Evolutionary conservation across 495 filamentous ascomycete genomes (phyloP).

Genomic region (Sordaria brevicollis): DNA sequence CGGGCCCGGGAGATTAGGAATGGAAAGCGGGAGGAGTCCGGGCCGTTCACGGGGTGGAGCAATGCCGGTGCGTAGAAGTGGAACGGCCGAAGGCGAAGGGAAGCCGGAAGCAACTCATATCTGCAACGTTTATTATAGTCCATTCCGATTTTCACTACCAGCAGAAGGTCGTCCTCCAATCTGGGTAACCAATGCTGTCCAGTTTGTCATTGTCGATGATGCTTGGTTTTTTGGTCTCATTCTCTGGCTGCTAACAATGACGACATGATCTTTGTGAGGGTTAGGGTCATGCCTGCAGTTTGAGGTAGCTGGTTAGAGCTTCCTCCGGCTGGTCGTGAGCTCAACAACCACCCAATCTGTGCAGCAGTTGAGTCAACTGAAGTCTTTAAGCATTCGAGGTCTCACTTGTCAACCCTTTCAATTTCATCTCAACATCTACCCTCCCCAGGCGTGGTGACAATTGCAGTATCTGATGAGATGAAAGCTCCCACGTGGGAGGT

Average conservation of each 20-base stretch:
- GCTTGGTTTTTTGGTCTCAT: background rate
- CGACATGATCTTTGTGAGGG: background rate
- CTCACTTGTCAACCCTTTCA: too few species aligned
- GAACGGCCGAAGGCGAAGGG: background rate
- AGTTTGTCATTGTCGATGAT: background rate
- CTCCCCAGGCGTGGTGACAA: too few species aligned
- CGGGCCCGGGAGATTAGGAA: background rate
- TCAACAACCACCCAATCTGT: too few species aligned
- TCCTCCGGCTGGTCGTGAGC: too few species aligned
- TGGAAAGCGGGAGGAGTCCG: background rate
- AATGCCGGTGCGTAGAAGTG: background rate
- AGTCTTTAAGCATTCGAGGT: too few species aligned
- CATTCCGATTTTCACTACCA: background rate
- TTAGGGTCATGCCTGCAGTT: background rate
- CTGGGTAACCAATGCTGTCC: background rate
- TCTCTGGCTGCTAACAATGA: background rate
- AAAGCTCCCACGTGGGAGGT: rapidly evolving
- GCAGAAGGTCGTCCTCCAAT: background rate
- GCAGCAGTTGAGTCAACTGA: too few species aligned
- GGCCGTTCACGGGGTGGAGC: background rate
- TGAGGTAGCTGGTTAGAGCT: background rate
- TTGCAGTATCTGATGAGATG: background rate
- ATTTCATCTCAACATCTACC: too few species aligned
- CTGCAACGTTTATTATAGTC: background rate
- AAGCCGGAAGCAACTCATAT: background rate